These are phyloP conservation scores for Pythium guiyangense DNA, from an alignment of 352 stramenopile genomes.

Conservation along the genomic window DNA sequence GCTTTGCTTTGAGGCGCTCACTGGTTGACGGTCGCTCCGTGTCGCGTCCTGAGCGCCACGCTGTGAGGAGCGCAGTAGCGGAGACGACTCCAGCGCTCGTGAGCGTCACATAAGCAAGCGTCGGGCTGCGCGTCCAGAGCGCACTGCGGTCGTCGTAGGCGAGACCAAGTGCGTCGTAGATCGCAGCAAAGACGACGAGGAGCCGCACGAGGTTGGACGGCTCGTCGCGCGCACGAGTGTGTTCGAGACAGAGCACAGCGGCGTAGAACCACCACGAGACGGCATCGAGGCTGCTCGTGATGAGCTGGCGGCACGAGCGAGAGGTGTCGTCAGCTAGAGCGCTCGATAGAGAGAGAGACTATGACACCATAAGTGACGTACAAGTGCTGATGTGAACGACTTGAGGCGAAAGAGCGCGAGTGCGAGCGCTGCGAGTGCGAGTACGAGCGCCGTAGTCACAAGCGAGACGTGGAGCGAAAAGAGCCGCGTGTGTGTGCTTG, in stretches of 20 bases:
- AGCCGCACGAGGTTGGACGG: slow-evolving; percentile 5
- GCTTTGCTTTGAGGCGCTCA: background rate
- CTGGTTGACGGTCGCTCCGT: too few relatives aligned
- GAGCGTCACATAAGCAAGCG: background rate
- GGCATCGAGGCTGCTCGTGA: slow-evolving; percentile 11
- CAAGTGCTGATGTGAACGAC: slow-evolving; percentile 31
- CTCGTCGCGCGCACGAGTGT: background rate
- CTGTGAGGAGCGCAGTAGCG: slow-evolving; percentile 3
- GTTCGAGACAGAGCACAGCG: slow-evolving; percentile 13
- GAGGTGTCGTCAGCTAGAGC: background rate
- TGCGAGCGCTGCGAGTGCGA: slow-evolving; percentile 18
- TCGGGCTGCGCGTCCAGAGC: background rate
- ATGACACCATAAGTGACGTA: slow-evolving; percentile 8
- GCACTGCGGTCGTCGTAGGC: background rate
- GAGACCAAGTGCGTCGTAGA: slow-evolving; percentile 8
- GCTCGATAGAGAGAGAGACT: background rate
- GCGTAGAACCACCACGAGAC: slow-evolving; percentile 17
- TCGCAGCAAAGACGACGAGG: slow-evolving; percentile 13
- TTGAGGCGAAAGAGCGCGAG: slow-evolving; percentile 14
- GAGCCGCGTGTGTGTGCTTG: slow-evolving; percentile 2
- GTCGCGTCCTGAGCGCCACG: slow-evolving; percentile 8
- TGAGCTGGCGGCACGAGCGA: slow-evolving; percentile 3
- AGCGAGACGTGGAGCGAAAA: slow-evolving; percentile 31
- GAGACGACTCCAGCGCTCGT: background rate
- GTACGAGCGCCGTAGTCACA: slow-evolving; percentile 13